Base-by-base conservation (phyloP, 2,329 filamentous ascomycete species). In the Claviceps purpurea region DNA sequence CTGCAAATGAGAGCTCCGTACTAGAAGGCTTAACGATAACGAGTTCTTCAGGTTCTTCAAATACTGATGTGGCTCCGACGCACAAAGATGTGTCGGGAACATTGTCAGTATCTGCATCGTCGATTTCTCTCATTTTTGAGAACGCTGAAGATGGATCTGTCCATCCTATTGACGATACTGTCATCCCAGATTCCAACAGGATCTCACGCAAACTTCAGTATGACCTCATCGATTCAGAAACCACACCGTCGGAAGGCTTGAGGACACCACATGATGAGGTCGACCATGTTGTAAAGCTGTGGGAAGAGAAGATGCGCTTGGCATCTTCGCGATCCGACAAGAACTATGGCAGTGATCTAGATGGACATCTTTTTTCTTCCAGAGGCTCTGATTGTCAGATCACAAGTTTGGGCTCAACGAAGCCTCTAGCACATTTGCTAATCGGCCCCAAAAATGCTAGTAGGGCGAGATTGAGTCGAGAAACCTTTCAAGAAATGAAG, bases 401-500 rank as follows among this genome's bases (percentile, higher is more conserved):
- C 11, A 44, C 48, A 14, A 22, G 6, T 11, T 8, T 34, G 5
- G n/a, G 20, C 26, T 18, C 48, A 14, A n/a, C 7, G 5, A n/a
- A 11, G 40, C n/a, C 4, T 1, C 30, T 14, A 7, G 18, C n/a
- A 6, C 49, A 37, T 10, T 18, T 42, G 34, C 5, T 41, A 41
- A 37, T n/a, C n/a, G 42, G 8, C 11, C 42, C 45, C 7, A 30
- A 45, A 30, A 42, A 40, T 6, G 3, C 14, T 37, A 11, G 24
- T 39, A 10, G 16, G 22, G 11, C 40, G 37, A 53, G 37, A 14
- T 5, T 22, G 20, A 37, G 26, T 26, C 81, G 77, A 61, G 85
- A 80, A 63, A 68, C 69, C 0, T 91, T 89, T 62, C 75, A 82
- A 13, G 65, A 70, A 8, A 65, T 62, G 10, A 90, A 88, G 64